Evolutionary conservation across 305 asterid species (phyloP), one percentile per base, ranked within the genome.

Genomic region (Solanum aculeatissimum): DNA sequence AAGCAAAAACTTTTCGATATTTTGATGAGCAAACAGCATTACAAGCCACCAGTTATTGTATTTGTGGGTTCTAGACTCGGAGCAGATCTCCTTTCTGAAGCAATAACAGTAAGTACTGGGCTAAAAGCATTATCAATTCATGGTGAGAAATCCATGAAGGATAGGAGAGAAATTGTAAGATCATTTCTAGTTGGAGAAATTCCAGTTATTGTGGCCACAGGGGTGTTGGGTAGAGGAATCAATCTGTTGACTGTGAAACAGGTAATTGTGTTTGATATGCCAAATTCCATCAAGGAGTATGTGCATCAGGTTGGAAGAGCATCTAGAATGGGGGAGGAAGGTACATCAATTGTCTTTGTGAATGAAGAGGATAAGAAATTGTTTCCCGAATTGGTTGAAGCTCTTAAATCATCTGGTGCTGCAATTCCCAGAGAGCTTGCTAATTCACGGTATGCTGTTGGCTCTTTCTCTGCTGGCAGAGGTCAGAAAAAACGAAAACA

Each of bases 261-360:
- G 89, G 99, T 96, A 19, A 91, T 96, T 74, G 93, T 96, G 87
- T 96, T 96, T 87, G 99, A 96, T 91, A 89, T 96, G 90, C 98
- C 99, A 7, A 96, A 91, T 88, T 95, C 98, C 57, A 92, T 95
- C 81, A 91, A 91, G 86, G 99, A 96, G 88, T 95, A 95, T 18
- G 97, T 96, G 83, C 99, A 95, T 88, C 98, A 93, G 91, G 91
- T 95, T 84, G 99, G 99, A 65, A 93, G 99, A 88, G 98, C 97
- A 27, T 96, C 99, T 21, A 92, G 97, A 88, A 90, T 95, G 95
- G 98, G 97, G 60, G 93, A 93, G 91, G 93, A 91, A 86, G 99
- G 98, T 57, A 84, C 88, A 7, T 91, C 98, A 10, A 84, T 93
- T 40, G 94, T 91, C 86, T 93, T 96, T 90, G 93, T 93, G 2